phyloP scores from a whole-genome alignment of 1,284 basidiomycete species.

The Sanghuangporus sanghuang region DNA sequence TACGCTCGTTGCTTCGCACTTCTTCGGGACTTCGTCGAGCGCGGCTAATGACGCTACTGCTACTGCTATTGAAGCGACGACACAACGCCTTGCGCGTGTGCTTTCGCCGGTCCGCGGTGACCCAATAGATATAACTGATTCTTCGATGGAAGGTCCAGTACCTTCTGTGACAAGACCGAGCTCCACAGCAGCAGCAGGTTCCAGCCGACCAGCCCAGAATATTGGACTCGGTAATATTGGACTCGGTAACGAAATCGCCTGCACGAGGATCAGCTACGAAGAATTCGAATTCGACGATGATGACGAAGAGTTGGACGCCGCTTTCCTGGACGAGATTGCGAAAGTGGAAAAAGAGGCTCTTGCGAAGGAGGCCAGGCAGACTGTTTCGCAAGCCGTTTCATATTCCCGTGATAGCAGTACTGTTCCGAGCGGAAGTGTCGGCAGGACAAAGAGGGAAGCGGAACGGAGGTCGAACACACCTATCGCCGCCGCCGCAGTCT shows the following conservation, averaged over 20 bases:
- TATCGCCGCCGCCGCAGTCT: neutral
- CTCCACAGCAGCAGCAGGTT: neutral
- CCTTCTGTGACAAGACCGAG: conserved; percentile 22
- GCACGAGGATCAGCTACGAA: conserved; percentile 23
- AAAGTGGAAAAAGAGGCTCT: conserved; percentile 30
- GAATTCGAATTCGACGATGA: conserved; percentile 28
- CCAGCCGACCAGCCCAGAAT: too few relatives aligned
- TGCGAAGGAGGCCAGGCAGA: conserved; percentile 23
- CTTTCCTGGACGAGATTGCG: conserved; percentile 32
- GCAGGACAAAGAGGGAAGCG: neutral
- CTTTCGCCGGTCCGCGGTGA: conserved; percentile 16
- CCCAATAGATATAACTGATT: conserved; percentile 15
- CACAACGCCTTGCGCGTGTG: conserved; percentile 2
- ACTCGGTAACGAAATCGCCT: conserved; percentile 9
- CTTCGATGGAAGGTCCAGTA: conserved; percentile 19
- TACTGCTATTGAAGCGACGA: neutral
- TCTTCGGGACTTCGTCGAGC: conserved; percentile 8
- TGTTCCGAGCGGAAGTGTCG: neutral
- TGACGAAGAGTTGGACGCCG: conserved; percentile 29
- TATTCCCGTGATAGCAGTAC: neutral
- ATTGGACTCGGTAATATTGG: neutral
- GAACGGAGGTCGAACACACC: neutral
- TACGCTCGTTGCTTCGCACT: conserved; percentile 15
- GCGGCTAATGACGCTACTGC: neutral
- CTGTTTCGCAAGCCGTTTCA: neutral